Conservation (phyloP, 2,329 filamentous ascomycete genomes). For the Raffaelea ambrosiae region DNA sequence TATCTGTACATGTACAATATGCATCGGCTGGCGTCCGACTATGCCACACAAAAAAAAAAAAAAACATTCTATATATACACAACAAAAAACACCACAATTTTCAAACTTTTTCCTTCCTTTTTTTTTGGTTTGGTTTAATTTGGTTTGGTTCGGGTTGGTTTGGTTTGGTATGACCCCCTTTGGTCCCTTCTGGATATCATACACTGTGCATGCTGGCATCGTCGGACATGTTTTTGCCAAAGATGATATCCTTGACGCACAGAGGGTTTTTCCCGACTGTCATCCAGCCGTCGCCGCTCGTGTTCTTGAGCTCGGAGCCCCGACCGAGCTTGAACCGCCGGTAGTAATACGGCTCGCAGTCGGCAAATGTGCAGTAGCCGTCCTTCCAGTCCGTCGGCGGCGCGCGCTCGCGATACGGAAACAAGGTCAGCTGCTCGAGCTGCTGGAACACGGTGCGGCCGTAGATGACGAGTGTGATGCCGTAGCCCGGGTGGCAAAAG, state of each 20-base stretch:
- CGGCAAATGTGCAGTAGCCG: conserved; percentile 8
- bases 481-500: conserved; percentile 3
- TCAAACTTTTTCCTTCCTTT: too few relatives aligned
- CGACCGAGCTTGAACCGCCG: conserved; percentile 8
- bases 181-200: too few relatives aligned
- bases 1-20: conserved; percentile 4
- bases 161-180: too few relatives aligned
- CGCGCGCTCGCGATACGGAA: conserved; percentile 3
- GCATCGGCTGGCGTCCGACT: not conserved
- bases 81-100: not conserved
- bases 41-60: too few relatives aligned
- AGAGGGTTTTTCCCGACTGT: conserved; percentile 7
- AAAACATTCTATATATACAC: not conserved
- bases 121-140: too few relatives aligned
- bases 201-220: too few relatives aligned
- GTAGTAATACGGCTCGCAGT: conserved; percentile 8
- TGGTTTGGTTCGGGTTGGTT: too few relatives aligned
- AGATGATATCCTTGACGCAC: conserved; percentile 7
- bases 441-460: conserved; percentile 8
- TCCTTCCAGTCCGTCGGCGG: conserved; percentile 6
- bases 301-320: conserved; percentile 5
- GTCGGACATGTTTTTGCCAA: too few relatives aligned
- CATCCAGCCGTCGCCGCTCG: conserved; percentile 4
- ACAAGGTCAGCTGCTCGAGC: conserved; percentile 9
- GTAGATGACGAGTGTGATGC: conserved; percentile 6